Evolutionary conservation across 257 asterid species (phyloP).

Genomic region (Capsicum rhomboideum): DNA sequence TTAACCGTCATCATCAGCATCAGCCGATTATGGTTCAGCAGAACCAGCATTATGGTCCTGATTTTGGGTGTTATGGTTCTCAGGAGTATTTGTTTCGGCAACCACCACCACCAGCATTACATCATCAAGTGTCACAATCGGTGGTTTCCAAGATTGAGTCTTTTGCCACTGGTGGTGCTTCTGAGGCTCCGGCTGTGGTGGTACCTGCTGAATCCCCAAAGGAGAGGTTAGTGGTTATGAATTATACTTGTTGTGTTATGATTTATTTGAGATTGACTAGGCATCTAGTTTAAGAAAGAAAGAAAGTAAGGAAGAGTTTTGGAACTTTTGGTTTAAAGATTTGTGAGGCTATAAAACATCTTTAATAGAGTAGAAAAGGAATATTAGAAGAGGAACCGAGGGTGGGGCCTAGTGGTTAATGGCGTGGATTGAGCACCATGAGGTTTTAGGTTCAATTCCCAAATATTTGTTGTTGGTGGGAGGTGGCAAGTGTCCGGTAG

Average conservation of each 20-base stretch:
- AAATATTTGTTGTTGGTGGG: no score
- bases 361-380: background rate
- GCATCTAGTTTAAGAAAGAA: background rate
- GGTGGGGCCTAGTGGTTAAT: no score
- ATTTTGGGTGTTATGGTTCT: constrained; percentile 17
- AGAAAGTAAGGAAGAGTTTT: background rate
- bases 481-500: no score
- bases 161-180: constrained; percentile 11
- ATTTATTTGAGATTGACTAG: no score
- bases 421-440: no score
- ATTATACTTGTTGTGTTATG: no score
- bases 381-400: background rate
- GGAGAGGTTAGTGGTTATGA: constrained; percentile 45
- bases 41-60: constrained; percentile 30
- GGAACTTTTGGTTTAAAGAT: background rate
- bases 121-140: constrained; percentile 15
- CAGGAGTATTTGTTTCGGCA: constrained; percentile 35
- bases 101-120: background rate
- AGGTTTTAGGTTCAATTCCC: no score
- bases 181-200: constrained; percentile 14
- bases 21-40: constrained; percentile 23
- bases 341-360: background rate
- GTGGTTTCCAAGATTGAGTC: constrained; percentile 17
- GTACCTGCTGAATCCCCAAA: constrained; percentile 27
- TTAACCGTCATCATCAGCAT: constrained; percentile 25